These are phyloP conservation scores for Phascolomyces articulosus DNA, from an alignment of 371 early-diverging fungal genomes.

Conservation along the genomic window DNA sequence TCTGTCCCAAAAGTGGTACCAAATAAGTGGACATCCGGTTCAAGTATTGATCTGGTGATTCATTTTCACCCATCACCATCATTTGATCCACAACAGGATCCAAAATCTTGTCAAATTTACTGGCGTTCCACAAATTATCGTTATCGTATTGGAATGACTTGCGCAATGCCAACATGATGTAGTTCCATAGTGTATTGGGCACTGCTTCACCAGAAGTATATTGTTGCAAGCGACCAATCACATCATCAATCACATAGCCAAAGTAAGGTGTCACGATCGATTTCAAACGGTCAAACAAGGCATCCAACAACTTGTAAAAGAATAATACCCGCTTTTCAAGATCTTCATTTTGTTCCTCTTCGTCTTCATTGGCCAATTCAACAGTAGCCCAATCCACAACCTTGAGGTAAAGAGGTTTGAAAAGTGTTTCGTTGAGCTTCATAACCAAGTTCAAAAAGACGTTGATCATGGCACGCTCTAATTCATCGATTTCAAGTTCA, in stretches of 20 bases:
- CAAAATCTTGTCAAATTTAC: constrained; percentile 73
- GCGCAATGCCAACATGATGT: constrained; percentile 61
- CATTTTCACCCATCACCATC: constrained; percentile 51
- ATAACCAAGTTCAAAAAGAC: constrained; percentile 83
- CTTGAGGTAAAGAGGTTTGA: constrained; percentile 92
- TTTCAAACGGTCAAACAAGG: constrained; percentile 76
- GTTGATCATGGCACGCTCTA: constrained; percentile 72
- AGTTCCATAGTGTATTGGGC: constrained; percentile 61
- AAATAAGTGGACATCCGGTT: constrained; percentile 63
- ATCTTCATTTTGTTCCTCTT: constrained; percentile 36
- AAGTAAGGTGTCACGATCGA: constrained; percentile 88
- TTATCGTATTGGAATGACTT: constrained; percentile 77
- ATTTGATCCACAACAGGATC: constrained; percentile 78
- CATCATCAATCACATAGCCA: constrained; percentile 75
- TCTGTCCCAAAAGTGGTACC: constrained; percentile 82
- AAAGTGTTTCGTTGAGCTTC: constrained; percentile 91
- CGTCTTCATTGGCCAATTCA: constrained; percentile 37
- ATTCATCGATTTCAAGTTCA: constrained; percentile 43
- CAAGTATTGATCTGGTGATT: constrained; percentile 47
- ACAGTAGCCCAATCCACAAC: constrained; percentile 89
- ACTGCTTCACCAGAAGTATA: constrained; percentile 45
- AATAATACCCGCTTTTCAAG: constrained; percentile 65
- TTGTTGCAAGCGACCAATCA: constrained; percentile 60
- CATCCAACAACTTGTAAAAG: constrained; percentile 80
- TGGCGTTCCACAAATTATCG: constrained; percentile 74